Evolutionary conservation across 2,329 filamentous ascomycete species (phyloP).

Genomic region (Verticillium tricorpus): DNA sequence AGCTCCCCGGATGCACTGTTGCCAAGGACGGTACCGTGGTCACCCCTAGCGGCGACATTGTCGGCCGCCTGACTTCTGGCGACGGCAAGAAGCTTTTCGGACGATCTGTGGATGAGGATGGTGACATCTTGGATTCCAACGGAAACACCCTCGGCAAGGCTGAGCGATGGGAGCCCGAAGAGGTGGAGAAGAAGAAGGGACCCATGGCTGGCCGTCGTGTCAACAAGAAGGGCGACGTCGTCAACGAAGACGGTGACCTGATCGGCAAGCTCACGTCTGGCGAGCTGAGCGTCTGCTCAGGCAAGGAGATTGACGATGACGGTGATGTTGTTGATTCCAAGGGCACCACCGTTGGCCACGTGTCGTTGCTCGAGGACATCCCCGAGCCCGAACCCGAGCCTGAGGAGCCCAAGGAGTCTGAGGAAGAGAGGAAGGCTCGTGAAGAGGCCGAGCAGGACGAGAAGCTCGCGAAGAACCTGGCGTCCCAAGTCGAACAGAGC

Average conservation of each 20-base stretch:
- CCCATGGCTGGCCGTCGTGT: slow-evolving; percentile 50
- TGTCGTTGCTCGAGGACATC: slow-evolving; percentile 60
- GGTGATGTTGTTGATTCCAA: slow-evolving; percentile 68
- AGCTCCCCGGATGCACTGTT: slow-evolving; percentile 60
- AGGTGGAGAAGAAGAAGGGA: slow-evolving; percentile 44
- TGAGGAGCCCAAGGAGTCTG: slow-evolving; percentile 37
- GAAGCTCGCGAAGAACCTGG: slow-evolving; percentile 75
- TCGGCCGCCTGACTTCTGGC: slow-evolving; percentile 67
- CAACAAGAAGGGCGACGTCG: slow-evolving; percentile 55
- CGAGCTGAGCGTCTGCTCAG: slow-evolving; percentile 58
- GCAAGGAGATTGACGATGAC: slow-evolving; percentile 66
- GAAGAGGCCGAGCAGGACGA: slow-evolving; percentile 62
- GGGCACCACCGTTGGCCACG: slow-evolving; percentile 62
- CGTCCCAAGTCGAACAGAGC: slow-evolving; percentile 67
- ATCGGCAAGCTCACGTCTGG: slow-evolving; percentile 66
- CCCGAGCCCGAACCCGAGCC: slow-evolving; percentile 34
- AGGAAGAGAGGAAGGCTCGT: slow-evolving; percentile 44
- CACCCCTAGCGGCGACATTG: slow-evolving; percentile 62
- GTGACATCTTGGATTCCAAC: slow-evolving; percentile 76
- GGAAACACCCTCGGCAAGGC: slow-evolving; percentile 54
- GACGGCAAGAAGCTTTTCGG: slow-evolving; percentile 70
- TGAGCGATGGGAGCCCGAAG: slow-evolving; percentile 47
- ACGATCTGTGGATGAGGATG: slow-evolving; percentile 73
- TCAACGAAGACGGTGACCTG: slow-evolving; percentile 54
- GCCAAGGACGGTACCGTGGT: slow-evolving; percentile 66